phyloP scores from a whole-genome alignment of 2,329 filamentous ascomycete genomes.

The Herpotrichia juniperi region DNA sequence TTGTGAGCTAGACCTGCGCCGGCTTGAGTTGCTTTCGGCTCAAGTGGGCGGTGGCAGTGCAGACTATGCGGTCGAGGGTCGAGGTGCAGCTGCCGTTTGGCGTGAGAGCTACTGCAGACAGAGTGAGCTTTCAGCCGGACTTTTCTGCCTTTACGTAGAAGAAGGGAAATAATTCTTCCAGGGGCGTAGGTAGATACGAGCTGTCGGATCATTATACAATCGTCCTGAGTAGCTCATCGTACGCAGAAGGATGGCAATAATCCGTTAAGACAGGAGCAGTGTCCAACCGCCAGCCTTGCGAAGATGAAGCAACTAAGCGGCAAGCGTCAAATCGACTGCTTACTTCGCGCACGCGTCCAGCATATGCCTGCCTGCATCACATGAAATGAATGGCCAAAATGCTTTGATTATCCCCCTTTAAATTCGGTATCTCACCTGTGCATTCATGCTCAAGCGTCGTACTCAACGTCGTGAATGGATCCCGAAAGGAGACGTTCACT shows the following conservation, averaged over 20 bases:
- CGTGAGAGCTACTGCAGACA: no score
- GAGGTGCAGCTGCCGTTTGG: neutral
- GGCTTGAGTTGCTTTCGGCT: constrained; percentile 30
- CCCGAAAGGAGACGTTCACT: constrained; percentile 2
- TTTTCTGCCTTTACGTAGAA: neutral
- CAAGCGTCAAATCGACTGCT: neutral
- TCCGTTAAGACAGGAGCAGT: neutral
- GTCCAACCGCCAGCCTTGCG: neutral
- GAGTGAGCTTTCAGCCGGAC: no score
- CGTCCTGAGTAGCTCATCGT: neutral
- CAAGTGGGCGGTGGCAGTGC: constrained; percentile 41
- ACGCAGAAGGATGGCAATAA: no score
- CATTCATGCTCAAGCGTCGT: neutral
- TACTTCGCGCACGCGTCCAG: neutral
- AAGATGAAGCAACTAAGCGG: neutral
- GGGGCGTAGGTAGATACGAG: neutral
- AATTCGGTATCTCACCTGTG: neutral
- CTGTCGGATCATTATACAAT: neutral
- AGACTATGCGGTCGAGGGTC: neutral
- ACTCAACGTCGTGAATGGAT: neutral
- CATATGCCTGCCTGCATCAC: no score
- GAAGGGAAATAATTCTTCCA: neutral
- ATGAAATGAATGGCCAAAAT: no score
- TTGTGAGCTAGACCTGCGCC: constrained; percentile 25
- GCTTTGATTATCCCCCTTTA: neutral